These are phyloP conservation scores for Vickermania ingenoplastis DNA, from an alignment of 208 protist genomes.

Conservation along the genomic window DNA sequence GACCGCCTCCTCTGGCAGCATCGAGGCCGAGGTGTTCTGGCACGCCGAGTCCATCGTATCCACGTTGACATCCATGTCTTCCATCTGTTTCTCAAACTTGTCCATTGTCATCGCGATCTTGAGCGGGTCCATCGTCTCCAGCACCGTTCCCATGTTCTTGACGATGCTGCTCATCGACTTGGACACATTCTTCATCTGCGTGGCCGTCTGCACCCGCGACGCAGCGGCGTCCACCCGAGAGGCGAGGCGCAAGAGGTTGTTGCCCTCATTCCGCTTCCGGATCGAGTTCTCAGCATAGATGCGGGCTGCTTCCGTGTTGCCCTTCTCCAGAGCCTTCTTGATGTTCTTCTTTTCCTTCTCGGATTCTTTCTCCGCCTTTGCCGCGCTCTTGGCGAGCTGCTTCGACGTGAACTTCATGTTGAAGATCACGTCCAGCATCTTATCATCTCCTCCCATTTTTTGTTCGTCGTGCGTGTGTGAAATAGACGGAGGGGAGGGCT, in stretches of 20 bases:
- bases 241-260: slow-evolving; percentile 94
- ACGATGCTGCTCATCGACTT: slow-evolving; percentile 92
- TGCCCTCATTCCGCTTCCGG: slow-evolving; percentile 91
- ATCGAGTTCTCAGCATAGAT: slow-evolving; percentile 98
- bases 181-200: slow-evolving; percentile 87
- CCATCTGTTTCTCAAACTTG: slow-evolving; percentile 96
- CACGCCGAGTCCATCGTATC: slow-evolving; percentile 92
- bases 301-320: slow-evolving; percentile 95
- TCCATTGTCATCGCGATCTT: slow-evolving; percentile 93
- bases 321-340: slow-evolving; percentile 94
- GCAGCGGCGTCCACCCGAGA: slow-evolving; percentile 94
- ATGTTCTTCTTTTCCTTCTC: slow-evolving; percentile 91
- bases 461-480: neutral
- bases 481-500: too few species aligned
- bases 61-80: slow-evolving; percentile 90
- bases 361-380: slow-evolving; percentile 82
- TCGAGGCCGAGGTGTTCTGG: slow-evolving; percentile 71
- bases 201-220: slow-evolving; percentile 90
- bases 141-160: slow-evolving; percentile 92
- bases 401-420: slow-evolving; percentile 95
- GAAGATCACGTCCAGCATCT: slow-evolving; percentile 90
- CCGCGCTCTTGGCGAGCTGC: slow-evolving; percentile 86
- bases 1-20: slow-evolving; percentile 85
- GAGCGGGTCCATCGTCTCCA: slow-evolving; percentile 90
- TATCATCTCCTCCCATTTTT: slow-evolving; percentile 55